Evolutionary conservation across 2,329 filamentous ascomycete species (phyloP).

Genomic region (Penicillium sp.): DNA sequence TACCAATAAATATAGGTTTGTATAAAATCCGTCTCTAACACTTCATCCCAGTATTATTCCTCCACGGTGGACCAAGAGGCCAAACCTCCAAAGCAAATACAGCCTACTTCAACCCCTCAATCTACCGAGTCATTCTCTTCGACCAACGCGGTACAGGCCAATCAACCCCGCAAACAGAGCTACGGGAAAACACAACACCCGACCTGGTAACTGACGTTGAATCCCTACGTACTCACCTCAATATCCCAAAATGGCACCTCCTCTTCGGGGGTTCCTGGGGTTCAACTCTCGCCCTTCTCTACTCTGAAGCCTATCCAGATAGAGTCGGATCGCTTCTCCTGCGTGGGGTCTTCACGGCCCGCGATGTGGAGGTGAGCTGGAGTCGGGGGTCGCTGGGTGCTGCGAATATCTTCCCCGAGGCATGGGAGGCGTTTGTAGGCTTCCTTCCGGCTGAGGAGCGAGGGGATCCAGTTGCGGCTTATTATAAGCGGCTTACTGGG

Average conservation of each 20-base stretch:
- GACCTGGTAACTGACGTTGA: slow-evolving; percentile 49
- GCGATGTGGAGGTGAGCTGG: slow-evolving; percentile 39
- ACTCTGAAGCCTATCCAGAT: slow-evolving; percentile 45
- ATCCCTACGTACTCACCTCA: slow-evolving; percentile 41
- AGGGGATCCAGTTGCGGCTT: slow-evolving; percentile 36
- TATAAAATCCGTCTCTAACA: background rate
- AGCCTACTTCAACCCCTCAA: slow-evolving; percentile 45
- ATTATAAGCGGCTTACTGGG: slow-evolving; percentile 43
- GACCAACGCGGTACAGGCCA: slow-evolving; percentile 50
- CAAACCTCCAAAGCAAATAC: slow-evolving; percentile 37
- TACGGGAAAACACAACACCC: slow-evolving; percentile 48
- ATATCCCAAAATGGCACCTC: slow-evolving; percentile 44
- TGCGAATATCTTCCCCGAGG: slow-evolving; percentile 41
- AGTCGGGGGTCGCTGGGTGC: slow-evolving; percentile 28
- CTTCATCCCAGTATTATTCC: slow-evolving; percentile 35
- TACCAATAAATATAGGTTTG: background rate
- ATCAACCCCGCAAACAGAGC: slow-evolving; percentile 43
- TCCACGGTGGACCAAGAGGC: slow-evolving; percentile 49
- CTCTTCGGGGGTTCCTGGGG: slow-evolving; percentile 54
- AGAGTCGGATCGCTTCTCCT: slow-evolving; percentile 42
- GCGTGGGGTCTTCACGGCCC: slow-evolving; percentile 43
- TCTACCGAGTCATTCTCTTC: slow-evolving; percentile 49
- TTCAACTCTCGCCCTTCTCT: slow-evolving; percentile 46
- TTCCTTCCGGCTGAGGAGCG: slow-evolving; percentile 41
- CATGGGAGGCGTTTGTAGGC: slow-evolving; percentile 37